Conservation (phyloP, 2,329 filamentous ascomycete species). For the Pseudogymnoascus sp. region DNA sequence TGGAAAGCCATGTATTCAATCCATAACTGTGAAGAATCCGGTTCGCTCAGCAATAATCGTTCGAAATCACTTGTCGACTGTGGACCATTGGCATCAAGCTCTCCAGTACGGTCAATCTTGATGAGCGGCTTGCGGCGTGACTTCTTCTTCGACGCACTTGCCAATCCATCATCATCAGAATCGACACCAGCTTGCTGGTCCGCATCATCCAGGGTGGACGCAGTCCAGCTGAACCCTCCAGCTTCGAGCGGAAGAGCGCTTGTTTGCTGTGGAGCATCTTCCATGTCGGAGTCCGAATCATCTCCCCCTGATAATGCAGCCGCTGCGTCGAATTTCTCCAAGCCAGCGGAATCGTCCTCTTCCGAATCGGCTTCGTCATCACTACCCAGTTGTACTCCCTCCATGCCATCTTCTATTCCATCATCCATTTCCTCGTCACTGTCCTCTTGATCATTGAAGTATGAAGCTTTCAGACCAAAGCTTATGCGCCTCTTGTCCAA, state of each 20-base stretch:
- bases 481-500: conserved; percentile 68
- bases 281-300: conserved; percentile 34
- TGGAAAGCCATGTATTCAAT: conserved; percentile 99
- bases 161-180: conserved; percentile 34
- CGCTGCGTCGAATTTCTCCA: conserved; percentile 14
- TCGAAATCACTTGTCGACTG: conserved; percentile 90
- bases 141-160: conserved; percentile 53
- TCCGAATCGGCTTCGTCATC: conserved; percentile 24
- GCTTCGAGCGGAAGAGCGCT: conserved; percentile 53
- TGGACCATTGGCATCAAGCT: conserved; percentile 80
- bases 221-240: conserved; percentile 83
- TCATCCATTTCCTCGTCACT: conserved; percentile 42
- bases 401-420: conserved; percentile 38
- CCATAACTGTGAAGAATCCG: conserved; percentile 90
- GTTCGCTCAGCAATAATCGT: conserved; percentile 81
- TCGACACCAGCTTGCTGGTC: conserved; percentile 36
- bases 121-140: conserved; percentile 70
- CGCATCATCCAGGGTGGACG: conserved; percentile 53
- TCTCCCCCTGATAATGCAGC: conserved; percentile 19
- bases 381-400: conserved; percentile 33
- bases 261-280: conserved; percentile 23
- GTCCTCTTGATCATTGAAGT: conserved; percentile 61
- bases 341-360: conserved; percentile 35
- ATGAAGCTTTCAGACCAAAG: conserved; percentile 87
- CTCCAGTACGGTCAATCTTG: conserved; percentile 82